These are phyloP conservation scores for Russula ochroleuca DNA, from an alignment of 768 basidiomycete genomes.

Conservation along the genomic window DNA sequence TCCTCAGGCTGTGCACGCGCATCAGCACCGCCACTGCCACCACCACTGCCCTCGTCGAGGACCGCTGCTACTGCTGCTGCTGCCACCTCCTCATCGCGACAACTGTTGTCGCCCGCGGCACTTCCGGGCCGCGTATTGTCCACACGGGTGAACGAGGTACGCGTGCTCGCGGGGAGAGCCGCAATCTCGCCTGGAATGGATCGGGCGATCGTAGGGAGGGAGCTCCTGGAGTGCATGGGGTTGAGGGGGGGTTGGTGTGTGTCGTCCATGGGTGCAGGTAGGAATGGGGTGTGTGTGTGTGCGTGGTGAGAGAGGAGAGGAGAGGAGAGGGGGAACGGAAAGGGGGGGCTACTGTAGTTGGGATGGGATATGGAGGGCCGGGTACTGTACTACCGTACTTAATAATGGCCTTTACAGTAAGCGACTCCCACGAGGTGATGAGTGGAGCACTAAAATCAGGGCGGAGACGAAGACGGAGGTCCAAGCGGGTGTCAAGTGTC, in stretches of 20 bases:
- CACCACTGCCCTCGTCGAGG: conserved; percentile 9
- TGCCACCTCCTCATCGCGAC: neutral
- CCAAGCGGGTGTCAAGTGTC: conserved; percentile 2
- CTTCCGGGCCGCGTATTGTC: conserved; percentile 34
- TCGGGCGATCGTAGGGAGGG: conserved; percentile 23
- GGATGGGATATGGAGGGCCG: neutral
- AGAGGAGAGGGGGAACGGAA: neutral
- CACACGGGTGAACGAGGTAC: conserved; percentile 53
- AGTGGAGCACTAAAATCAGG: neutral
- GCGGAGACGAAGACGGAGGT: neutral
- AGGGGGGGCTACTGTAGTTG: neutral
- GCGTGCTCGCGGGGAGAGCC: conserved; percentile 42
- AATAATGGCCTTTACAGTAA: neutral
- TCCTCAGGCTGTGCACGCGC: neutral
- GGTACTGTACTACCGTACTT: too few relatives aligned
- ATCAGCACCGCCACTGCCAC: neutral
- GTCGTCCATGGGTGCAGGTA: conserved; percentile 6
- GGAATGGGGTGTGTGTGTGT: neutral
- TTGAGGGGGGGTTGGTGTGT: neutral
- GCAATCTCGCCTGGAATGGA: conserved; percentile 25
- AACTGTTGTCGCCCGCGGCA: conserved; percentile 21
- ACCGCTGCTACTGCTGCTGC: neutral
- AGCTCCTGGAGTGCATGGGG: conserved; percentile 13
- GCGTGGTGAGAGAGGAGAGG: neutral
- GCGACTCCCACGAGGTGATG: conserved; percentile 16